Percentiles rank a stretch among this genome's conserved stretches.
phyloP scores from a whole-genome alignment of 1,284 basidiomycete genomes.

The Pterulicium gracile region DNA sequence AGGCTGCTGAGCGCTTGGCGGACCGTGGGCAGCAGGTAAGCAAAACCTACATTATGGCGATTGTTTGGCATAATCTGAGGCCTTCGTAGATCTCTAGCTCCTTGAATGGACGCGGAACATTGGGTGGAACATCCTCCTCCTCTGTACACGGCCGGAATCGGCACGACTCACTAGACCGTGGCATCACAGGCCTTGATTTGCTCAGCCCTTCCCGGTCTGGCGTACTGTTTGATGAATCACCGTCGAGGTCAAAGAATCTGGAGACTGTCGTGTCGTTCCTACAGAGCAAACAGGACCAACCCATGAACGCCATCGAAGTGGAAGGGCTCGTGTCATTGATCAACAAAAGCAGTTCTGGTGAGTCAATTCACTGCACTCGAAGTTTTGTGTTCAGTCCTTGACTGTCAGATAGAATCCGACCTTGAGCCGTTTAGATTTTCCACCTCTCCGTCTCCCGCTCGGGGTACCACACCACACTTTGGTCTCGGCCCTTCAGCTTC shows the following conservation, averaged over 20 bases:
- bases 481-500: constrained; percentile 13
- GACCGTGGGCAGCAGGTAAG: not conserved
- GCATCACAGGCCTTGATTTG: not conserved
- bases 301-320: constrained; percentile 38
- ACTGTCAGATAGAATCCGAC: constrained; percentile 20
- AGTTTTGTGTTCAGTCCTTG: not conserved
- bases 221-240: not conserved
- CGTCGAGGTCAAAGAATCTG: constrained; percentile 21
- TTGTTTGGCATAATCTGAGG: not conserved
- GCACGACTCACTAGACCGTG: not conserved
- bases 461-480: constrained; percentile 27
- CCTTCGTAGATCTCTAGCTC: not conserved
- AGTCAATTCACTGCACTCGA: not conserved
- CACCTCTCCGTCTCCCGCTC: constrained; percentile 27
- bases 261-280: constrained; percentile 35
- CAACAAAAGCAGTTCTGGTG: constrained; percentile 20
- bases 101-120: not conserved
- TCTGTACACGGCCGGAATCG: not conserved
- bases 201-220: not conserved
- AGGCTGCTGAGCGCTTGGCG: not conserved
- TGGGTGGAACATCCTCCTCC: not conserved
- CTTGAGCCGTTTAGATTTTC: constrained; percentile 52
- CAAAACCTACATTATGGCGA: not conserved
- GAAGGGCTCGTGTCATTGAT: constrained; percentile 43
- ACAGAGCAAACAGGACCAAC: constrained; percentile 29